Evolutionary conservation across 78 protist genomes (phyloP).

Genomic region (Polysphondylium violaceum): DNA sequence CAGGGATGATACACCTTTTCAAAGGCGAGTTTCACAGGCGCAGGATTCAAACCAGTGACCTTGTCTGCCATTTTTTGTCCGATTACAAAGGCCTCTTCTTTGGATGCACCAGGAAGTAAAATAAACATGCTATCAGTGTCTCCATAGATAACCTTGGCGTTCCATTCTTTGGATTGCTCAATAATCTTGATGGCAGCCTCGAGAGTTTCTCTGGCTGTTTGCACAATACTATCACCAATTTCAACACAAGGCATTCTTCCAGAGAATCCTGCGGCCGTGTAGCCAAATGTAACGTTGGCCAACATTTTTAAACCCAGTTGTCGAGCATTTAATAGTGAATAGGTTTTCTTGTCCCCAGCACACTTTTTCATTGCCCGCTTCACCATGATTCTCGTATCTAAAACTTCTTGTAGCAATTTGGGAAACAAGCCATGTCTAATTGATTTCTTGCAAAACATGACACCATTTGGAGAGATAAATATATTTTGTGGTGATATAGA

Average conservation of each 20-base stretch:
- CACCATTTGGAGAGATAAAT: slow-evolving; percentile 87
- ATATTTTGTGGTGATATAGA: not conserved
- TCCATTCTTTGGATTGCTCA: slow-evolving; percentile 63
- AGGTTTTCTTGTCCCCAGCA: slow-evolving; percentile 17
- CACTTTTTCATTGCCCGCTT: slow-evolving; percentile 90
- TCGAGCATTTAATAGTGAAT: slow-evolving; percentile 86
- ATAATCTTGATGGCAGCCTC: slow-evolving; percentile 88
- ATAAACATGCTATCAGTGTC: slow-evolving; percentile 99
- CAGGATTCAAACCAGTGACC: slow-evolving; percentile 91
- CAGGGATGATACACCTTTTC: slow-evolving; percentile 97
- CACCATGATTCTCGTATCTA: slow-evolving; percentile 94
- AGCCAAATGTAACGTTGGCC: slow-evolving; percentile 99
- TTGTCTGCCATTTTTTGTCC: slow-evolving; percentile 89
- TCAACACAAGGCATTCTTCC: slow-evolving; percentile 99
- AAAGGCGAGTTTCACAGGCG: slow-evolving; percentile 92
- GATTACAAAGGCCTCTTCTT: slow-evolving; percentile 88
- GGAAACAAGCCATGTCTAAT: slow-evolving; percentile 96
- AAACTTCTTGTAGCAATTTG: slow-evolving; percentile 93
- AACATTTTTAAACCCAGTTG: slow-evolving; percentile 97
- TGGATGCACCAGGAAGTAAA: slow-evolving; percentile 81
- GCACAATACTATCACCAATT: slow-evolving; percentile 98
- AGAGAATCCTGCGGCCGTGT: slow-evolving; percentile 94
- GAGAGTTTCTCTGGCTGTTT: slow-evolving; percentile 91
- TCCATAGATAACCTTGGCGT: slow-evolving; percentile 97
- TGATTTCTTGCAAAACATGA: slow-evolving; percentile 66